Evolutionary conservation across 495 filamentous ascomycete species (phyloP), one percentile per base, ranked within the genome.

Genomic region (Staphylotrichum longicolle): DNA sequence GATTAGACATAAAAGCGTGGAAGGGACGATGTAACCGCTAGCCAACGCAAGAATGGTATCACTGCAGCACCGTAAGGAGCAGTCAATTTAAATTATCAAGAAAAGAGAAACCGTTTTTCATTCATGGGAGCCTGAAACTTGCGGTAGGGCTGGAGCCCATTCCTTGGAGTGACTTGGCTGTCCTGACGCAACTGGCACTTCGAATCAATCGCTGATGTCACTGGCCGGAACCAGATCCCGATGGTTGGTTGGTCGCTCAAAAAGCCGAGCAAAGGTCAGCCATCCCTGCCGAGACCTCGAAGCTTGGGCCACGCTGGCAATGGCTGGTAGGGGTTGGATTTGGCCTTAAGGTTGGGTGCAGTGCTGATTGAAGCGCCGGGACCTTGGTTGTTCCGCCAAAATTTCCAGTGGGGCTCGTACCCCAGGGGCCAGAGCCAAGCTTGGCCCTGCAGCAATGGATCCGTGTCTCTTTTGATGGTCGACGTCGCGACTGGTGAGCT

Each of bases 381-480:
- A 67, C 57, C 51, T 64, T 64, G 66, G 48, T 64, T 68, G 64
- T 63, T 72, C 68, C 70, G 68, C 50, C 49, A 5, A 63, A 60
- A 69, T 57, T 30, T 51, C 6, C 11, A 11, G 57, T 58, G 57
- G 63, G 55, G 32, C 40, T 45, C 11, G 27, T 9, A 15, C 41
- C 41, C 20, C 20, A 27, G 20, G 20, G 20, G 20, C 20, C 20
- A 27, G 34, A 41, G 27, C 48, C 48, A 34, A 49, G 48, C 44
- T 49, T 41, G 57, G 56, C 49, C 52, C 42, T 54, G 44, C n/a
- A 48, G 35, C 39, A 60, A 37, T 55, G 59, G 51, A 46, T 63
- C 53, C 54, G 54, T 63, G 61, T 45, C 53, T 33, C 47, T 49
- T 64, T 60, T 63, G 67, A 63, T 64, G 70, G 66, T 70, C 66